phyloP scores from a whole-genome alignment of 2,329 filamentous ascomycete genomes.

The Coniochaeta prunicola region DNA sequence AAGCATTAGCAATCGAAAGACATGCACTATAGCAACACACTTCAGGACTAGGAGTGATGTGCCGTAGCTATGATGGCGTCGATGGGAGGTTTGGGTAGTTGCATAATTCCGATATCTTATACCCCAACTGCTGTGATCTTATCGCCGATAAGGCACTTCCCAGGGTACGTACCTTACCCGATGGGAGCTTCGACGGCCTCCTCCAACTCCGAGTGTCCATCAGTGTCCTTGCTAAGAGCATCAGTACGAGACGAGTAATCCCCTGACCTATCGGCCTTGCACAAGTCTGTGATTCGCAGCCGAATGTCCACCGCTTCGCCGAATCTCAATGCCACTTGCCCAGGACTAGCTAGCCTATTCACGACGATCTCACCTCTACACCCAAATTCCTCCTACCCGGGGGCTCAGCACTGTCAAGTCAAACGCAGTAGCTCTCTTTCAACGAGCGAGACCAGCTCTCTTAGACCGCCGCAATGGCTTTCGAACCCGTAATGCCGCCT shows the following conservation, averaged over 20 bases:
- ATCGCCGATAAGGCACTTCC: background rate
- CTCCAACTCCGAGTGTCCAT: background rate
- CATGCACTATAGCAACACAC: background rate
- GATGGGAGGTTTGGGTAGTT: background rate
- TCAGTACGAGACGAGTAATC: too few relatives aligned
- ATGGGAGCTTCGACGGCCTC: background rate
- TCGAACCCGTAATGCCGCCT: constrained; percentile 61
- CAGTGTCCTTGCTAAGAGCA: too few relatives aligned
- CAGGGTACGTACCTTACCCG: background rate
- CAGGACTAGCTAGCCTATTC: background rate
- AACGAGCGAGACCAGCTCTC: background rate
- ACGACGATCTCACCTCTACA: background rate
- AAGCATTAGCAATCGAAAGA: background rate
- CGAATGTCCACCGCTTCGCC: background rate
- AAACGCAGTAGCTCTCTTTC: background rate
- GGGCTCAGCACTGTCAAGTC: background rate
- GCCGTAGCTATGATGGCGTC: background rate
- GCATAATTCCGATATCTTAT: background rate
- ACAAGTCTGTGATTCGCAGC: background rate
- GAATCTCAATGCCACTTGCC: background rate
- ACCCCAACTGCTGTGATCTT: background rate
- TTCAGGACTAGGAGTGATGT: background rate
- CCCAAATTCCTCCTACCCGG: background rate
- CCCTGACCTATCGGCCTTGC: too few relatives aligned
- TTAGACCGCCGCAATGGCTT: constrained; percentile 50